Evolutionary conservation across 176 grass and related monocot species (phyloP).

Genomic region (Triticum urartu): DNA sequence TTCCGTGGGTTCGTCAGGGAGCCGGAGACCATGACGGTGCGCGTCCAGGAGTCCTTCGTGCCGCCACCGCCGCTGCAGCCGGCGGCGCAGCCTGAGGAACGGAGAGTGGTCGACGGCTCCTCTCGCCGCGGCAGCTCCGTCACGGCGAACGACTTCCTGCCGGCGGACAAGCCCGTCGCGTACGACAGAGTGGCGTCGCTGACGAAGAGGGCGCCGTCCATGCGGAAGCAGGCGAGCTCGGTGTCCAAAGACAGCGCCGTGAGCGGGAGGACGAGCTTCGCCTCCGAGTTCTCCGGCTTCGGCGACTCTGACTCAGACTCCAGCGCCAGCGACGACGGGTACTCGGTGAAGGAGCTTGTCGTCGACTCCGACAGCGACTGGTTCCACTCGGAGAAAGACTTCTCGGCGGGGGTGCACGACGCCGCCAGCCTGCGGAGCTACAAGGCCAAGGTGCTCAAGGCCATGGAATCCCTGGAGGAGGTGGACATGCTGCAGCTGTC

Average conservation of each 20-base stretch:
- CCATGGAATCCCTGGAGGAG: conserved; percentile 35
- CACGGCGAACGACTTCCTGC: conserved; percentile 16
- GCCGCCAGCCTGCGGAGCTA: conserved; percentile 28
- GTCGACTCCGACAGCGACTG: conserved; percentile 91
- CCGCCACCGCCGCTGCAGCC: not conserved
- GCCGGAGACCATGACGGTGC: conserved; percentile 66
- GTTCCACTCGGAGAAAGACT: conserved; percentile 77
- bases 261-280: conserved; percentile 39
- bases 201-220: conserved; percentile 10
- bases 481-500: conserved; percentile 18
- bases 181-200: conserved; percentile 13
- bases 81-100: conserved; percentile 24
- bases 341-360: conserved; percentile 86
- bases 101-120: not conserved
- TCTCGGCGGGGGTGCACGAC: not conserved
- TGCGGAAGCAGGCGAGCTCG: conserved; percentile 7
- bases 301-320: conserved; percentile 78
- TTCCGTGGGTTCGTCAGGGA: conserved; percentile 67
- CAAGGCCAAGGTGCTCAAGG: conserved; percentile 49
- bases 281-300: conserved; percentile 62
- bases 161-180: conserved; percentile 18
- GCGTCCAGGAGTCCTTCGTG: conserved; percentile 54
- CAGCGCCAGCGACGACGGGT: conserved; percentile 82
- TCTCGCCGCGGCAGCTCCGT: conserved; percentile 5
- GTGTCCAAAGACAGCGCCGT: conserved; percentile 3